These are phyloP conservation scores for Domatiomyces globalis DNA, from an alignment of 2,329 filamentous ascomycete species.

Conservation along the genomic window DNA sequence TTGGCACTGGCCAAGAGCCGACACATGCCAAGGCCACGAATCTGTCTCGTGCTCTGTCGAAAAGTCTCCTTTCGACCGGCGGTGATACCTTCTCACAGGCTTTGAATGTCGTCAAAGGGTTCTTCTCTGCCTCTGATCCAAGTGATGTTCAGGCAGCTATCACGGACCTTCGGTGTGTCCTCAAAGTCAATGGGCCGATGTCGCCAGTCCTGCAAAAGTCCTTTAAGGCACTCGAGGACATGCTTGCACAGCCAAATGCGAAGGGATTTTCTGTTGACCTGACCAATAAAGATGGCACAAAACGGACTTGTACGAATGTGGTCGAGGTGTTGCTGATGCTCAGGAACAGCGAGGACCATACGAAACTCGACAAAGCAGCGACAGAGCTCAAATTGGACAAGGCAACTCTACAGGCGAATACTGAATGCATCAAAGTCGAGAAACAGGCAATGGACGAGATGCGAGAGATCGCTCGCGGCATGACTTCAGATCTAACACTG, in stretches of 20 bases:
- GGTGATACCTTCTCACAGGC: slow-evolving; percentile 12
- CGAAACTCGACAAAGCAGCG: slow-evolving; percentile 5
- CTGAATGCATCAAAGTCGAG: slow-evolving; percentile 13
- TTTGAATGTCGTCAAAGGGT: slow-evolving; percentile 13
- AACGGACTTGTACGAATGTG: slow-evolving; percentile 8
- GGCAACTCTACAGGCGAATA: slow-evolving; percentile 11
- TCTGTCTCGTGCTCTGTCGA: slow-evolving; percentile 9
- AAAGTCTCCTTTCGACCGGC: slow-evolving; percentile 6
- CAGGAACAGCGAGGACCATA: not conserved
- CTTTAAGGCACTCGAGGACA: slow-evolving; percentile 14
- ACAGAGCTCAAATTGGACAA: slow-evolving; percentile 7
- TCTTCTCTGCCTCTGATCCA: slow-evolving; percentile 15
- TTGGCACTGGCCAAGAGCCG: slow-evolving; percentile 7
- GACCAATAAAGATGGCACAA: slow-evolving; percentile 6
- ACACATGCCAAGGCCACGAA: slow-evolving; percentile 3
- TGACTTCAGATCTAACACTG: not conserved
- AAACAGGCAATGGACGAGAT: slow-evolving; percentile 12
- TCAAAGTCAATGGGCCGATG: slow-evolving; percentile 14
- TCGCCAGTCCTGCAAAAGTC: slow-evolving; percentile 11
- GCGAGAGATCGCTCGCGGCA: not conserved
- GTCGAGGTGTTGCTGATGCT: slow-evolving; percentile 14
- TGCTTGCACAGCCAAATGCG: slow-evolving; percentile 9
- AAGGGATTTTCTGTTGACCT: slow-evolving; percentile 6
- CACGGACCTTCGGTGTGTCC: slow-evolving; percentile 12
- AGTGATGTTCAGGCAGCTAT: slow-evolving; percentile 14